Evolutionary conservation across 164 flowering plant species (phyloP).

Genomic region (Cinnamomum chago): DNA sequence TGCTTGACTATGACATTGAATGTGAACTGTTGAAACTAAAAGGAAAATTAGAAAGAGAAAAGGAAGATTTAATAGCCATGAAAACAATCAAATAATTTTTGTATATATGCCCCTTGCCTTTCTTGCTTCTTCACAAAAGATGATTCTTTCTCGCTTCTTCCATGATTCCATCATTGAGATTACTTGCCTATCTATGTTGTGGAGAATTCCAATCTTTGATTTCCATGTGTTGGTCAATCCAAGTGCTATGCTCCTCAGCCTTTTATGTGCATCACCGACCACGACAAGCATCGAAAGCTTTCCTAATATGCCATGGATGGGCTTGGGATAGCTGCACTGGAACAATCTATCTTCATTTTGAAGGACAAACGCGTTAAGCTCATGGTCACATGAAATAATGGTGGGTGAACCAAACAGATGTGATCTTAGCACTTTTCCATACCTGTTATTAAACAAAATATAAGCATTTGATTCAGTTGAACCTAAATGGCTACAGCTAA

Average conservation of each 20-base stretch:
- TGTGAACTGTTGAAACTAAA: constrained; percentile 41
- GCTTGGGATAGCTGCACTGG: constrained; percentile 58
- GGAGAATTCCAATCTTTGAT: constrained; percentile 34
- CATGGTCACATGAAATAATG: constrained; percentile 76
- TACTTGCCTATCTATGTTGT: constrained; percentile 35
- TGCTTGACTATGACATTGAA: constrained; percentile 60
- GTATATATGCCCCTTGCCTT: constrained; percentile 24
- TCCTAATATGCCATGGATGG: constrained; percentile 69
- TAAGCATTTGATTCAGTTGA: not conserved
- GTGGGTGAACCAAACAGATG: constrained; percentile 66
- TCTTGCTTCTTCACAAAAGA: constrained; percentile 50
- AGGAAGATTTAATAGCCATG: not conserved
- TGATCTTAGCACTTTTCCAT: constrained; percentile 71
- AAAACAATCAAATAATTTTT: not conserved
- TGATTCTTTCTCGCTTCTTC: constrained; percentile 30
- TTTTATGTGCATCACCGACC: constrained; percentile 62
- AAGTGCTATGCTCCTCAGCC: constrained; percentile 39
- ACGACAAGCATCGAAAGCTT: constrained; percentile 48
- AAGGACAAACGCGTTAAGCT: constrained; percentile 61
- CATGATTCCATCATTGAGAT: constrained; percentile 47
- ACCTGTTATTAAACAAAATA: constrained; percentile 28
- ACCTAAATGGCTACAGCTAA: not conserved
- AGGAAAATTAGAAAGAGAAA: not conserved
- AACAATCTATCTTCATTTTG: constrained; percentile 80
- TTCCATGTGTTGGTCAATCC: constrained; percentile 37